Evolutionary conservation across 495 filamentous ascomycete genomes (phyloP), one percentile per base, ranked within the genome.

Genomic region (Lepraria neglecta): DNA sequence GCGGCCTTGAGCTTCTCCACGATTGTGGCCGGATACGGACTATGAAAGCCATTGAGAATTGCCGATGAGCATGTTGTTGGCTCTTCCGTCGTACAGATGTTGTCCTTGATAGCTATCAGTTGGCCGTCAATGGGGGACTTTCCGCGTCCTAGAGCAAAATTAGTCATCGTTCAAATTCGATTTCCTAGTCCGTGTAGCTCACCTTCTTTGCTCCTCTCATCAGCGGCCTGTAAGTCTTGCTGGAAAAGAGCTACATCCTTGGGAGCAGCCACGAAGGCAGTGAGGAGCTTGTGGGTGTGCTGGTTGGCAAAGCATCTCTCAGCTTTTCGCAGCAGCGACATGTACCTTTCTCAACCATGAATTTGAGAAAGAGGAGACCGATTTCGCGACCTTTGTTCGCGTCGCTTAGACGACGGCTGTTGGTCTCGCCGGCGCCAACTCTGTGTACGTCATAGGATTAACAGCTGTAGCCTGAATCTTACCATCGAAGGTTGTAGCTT

Each of bases 21-120:
- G 40, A 96, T 90, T 4, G 89, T 92, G 9, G 94, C 91, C 70
- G 90, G 82, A 72, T 88, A 94, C 24, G 95, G 95, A 62, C 84
- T 89, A 50, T 67, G 71, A 73, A 87, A 87, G 58, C 74, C 73
- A n/a, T 82, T 67, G n/a, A 96, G 78, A 56, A 88, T 84, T n/a
- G 74, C 73, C 28, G 91, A 96, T 56, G 82, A 89, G 73, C 89
- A 92, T 71, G 91, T 92, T 35, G 91, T 95, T 3, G 86, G 81
- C 19, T 85, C 71, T 19, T 80, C 76, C 40, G 73, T 71, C 0
- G 88, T 91, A 66, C 86, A 86, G 64, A 96, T 96, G 71, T 95
- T 96, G 75, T 96, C 91, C 74, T 96, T 96, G 46, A 95, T 78
- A 12, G 87, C 86, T 45, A 96, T 78, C 27, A 85, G 59, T n/a